These are phyloP conservation scores for Hanseniaspora uvarum DNA, from an alignment of 1,139 yeast species.

Conservation along the genomic window DNA sequence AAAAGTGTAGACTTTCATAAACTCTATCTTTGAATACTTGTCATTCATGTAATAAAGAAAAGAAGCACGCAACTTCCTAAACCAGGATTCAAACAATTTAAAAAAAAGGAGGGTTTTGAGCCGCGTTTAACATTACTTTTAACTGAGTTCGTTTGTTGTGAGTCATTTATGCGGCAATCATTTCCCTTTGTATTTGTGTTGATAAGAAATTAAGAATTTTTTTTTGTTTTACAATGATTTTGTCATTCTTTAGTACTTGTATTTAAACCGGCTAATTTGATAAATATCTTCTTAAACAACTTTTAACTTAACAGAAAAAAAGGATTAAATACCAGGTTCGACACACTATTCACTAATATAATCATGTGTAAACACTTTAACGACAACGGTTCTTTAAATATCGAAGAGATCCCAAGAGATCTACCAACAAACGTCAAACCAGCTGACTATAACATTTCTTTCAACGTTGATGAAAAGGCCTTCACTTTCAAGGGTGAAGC, in stretches of 20 bases:
- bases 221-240: too few species aligned
- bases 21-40: too few species aligned
- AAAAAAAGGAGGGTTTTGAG: too few species aligned
- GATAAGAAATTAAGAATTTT: not conserved
- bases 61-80: too few species aligned
- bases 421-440: slow-evolving; percentile 69
- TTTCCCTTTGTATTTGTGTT: not conserved
- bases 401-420: slow-evolving; percentile 17
- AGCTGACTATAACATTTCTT: slow-evolving; percentile 53
- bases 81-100: too few species aligned
- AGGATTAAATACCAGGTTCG: too few species aligned
- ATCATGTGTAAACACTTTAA: slow-evolving; percentile 14
- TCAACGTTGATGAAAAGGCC: slow-evolving; percentile 63
- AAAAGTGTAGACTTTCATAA: too few species aligned
- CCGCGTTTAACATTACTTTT: too few species aligned
- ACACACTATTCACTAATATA: not conserved
- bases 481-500: slow-evolving; percentile 64
- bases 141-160: too few species aligned
- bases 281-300: too few species aligned
- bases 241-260: not conserved
- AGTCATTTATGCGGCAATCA: not conserved
- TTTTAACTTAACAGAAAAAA: not conserved
- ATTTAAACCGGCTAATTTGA: too few species aligned
- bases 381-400: slow-evolving; percentile 13
- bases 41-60: too few species aligned